Conservation (phyloP, 106 monocot genomes). For the Ottelia alismoides region DNA sequence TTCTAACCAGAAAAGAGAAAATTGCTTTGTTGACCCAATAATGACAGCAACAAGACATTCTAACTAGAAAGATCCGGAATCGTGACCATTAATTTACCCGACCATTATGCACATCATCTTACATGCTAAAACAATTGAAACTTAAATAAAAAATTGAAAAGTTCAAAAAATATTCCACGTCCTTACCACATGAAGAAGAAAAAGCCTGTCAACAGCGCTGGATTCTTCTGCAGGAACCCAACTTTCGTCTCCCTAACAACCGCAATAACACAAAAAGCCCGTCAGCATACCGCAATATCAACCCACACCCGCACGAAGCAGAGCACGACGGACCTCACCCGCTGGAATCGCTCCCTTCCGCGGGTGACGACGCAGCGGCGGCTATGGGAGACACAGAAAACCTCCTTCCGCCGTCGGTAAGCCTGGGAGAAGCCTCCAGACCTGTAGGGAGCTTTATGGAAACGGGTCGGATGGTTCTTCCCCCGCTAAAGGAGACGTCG, state of each 20-base stretch:
- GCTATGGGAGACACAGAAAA: conserved; percentile 9
- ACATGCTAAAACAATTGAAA: too few relatives aligned
- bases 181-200: conserved; percentile 97
- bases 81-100: too few relatives aligned
- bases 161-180: not conserved
- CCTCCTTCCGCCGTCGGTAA: not conserved
- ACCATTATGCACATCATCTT: too few relatives aligned
- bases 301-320: too few relatives aligned
- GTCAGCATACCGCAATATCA: not conserved
- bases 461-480: conserved; percentile 45
- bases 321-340: conserved; percentile 98
- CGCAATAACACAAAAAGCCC: not conserved
- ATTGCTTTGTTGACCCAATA: too few relatives aligned
- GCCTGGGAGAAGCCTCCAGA: not conserved
- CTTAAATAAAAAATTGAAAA: too few relatives aligned
- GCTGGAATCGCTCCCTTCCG: conserved; percentile 70
- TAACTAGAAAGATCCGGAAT: not conserved
- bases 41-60: not conserved
- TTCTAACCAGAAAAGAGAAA: too few relatives aligned
- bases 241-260: conserved; percentile 16
- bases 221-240: conserved; percentile 62
- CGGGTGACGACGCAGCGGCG: conserved; percentile 43
- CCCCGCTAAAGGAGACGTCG: conserved; percentile 25
- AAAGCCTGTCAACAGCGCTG: conserved; percentile 83
- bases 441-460: conserved; percentile 3